Percentiles rank a stretch among this genome's conserved stretches.
These are phyloP conservation scores for Pilatotrama ljubarskyi DNA, from an alignment of 768 basidiomycete genomes.

Conservation along the genomic window DNA sequence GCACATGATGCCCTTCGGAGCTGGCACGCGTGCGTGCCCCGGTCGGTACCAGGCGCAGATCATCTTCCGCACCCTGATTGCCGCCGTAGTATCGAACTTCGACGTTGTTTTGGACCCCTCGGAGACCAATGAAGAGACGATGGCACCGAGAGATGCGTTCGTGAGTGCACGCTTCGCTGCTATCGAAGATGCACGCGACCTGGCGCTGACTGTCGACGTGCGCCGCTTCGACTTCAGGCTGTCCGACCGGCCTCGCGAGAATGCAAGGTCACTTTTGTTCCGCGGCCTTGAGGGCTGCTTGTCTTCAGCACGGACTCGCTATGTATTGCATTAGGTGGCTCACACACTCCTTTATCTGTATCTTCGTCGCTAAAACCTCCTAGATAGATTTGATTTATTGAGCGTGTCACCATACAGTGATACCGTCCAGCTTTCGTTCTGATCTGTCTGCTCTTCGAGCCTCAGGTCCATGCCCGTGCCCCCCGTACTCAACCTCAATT, in stretches of 20 bases:
- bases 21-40: slow-evolving; percentile 62
- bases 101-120: slow-evolving; percentile 52
- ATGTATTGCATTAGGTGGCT: too few species aligned
- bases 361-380: too few species aligned
- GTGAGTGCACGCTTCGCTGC: slow-evolving; percentile 38
- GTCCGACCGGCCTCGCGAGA: not conserved
- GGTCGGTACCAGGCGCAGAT: slow-evolving; percentile 65
- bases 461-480: too few species aligned
- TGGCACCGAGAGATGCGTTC: slow-evolving; percentile 73
- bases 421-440: too few species aligned
- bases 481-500: too few species aligned
- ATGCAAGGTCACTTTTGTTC: not conserved
- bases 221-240: not conserved
- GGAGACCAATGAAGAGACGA: slow-evolving; percentile 64
- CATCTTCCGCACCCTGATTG: slow-evolving; percentile 55
- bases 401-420: too few species aligned
- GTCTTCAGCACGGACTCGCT: too few species aligned
- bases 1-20: slow-evolving; percentile 69
- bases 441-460: too few species aligned
- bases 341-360: too few species aligned
- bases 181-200: too few species aligned
- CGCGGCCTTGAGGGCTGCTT: not conserved
- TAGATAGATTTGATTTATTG: too few species aligned
- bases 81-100: slow-evolving; percentile 59
- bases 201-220: too few species aligned